These are phyloP conservation scores for Vinca minor DNA, from an alignment of 257 asterid species.

Conservation along the genomic window DNA sequence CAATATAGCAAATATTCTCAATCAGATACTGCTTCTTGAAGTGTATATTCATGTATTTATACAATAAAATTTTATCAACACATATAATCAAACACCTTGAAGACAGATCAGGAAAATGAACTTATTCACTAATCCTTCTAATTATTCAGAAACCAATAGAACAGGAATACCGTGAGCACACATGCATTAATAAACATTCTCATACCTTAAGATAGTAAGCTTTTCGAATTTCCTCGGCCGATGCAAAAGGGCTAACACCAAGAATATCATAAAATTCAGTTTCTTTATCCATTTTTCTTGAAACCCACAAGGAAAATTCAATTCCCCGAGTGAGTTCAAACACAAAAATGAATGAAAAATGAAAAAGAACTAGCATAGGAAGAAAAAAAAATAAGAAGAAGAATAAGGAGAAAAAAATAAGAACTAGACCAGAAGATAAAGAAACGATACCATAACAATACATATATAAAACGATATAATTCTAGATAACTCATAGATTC, in stretches of 20 bases:
- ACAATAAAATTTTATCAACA: no score
- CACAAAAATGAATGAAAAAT: not conserved
- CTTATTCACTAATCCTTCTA: not conserved
- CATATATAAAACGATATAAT: no score
- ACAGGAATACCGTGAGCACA: no score
- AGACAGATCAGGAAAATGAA: not conserved
- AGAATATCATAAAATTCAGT: conserved; percentile 75
- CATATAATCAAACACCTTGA: not conserved
- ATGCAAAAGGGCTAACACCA: conserved; percentile 55
- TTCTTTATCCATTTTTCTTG: conserved; percentile 63
- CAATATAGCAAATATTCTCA: not conserved
- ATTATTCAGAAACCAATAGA: not conserved
- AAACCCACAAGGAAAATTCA: conserved; percentile 1
- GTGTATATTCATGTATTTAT: not conserved
- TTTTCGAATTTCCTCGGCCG: conserved; percentile 75
- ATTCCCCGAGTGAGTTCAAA: not conserved
- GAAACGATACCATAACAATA: no score
- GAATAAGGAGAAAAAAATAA: not conserved
- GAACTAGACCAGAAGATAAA: no score
- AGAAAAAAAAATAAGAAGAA: no score
- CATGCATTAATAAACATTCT: not conserved
- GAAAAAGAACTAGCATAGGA: no score
- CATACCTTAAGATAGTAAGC: conserved; percentile 80
- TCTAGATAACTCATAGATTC: no score
- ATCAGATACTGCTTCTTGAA: not conserved